Evolutionary conservation across 257 asterid genomes (phyloP), one percentile per base, ranked within the genome.

Genomic region (Nicotiana knightiana): DNA sequence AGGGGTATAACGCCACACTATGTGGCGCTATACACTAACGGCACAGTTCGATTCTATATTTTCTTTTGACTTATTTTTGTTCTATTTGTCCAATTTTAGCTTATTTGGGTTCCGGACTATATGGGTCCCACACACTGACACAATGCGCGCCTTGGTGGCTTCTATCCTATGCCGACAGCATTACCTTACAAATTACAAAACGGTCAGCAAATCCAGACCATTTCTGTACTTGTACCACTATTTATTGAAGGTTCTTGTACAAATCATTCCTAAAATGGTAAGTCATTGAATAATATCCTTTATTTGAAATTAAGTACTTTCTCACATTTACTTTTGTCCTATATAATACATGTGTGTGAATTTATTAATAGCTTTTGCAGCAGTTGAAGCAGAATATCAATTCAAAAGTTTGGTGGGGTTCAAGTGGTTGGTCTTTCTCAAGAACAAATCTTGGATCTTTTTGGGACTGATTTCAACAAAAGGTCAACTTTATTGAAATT

Each of bases 151-250:
- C 57, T 53, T 5, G 63, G 26, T 57, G 63, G 9, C 26, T 12
- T 57, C 26, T 73, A 37, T 73, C 79, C 15, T 73, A 26, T 26
- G 61, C 79, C 62, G 79, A 73, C 79, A 73, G 43, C 62, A 26
- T 3, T 26, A 48, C 7, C 24, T 12, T 21, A 1, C 37, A 71
- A 43, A 21, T 39, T 17, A 6, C 59, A 57, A 57, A 57, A 61
- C 5, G 58, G 59, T 70, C 57, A 71, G n/a, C 61, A 71, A 73
- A 48, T 46, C 61, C 61, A 73, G 15, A 70, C 12, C 77, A 68
- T 32, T 65, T 65, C 21, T 53, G 16, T 3, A 15, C 57, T 51
- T 51, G 17, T 51, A 51, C 67, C 39, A 63, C n/a, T 64, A 64
- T 64, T 62, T 13, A 13, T 30, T 15, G 30, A 11, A 48, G 11